Evolutionary conservation across 352 stramenopile species (phyloP), one percentile per base, ranked within the genome.

Genomic region (Pythium rhizo-oryzae): DNA sequence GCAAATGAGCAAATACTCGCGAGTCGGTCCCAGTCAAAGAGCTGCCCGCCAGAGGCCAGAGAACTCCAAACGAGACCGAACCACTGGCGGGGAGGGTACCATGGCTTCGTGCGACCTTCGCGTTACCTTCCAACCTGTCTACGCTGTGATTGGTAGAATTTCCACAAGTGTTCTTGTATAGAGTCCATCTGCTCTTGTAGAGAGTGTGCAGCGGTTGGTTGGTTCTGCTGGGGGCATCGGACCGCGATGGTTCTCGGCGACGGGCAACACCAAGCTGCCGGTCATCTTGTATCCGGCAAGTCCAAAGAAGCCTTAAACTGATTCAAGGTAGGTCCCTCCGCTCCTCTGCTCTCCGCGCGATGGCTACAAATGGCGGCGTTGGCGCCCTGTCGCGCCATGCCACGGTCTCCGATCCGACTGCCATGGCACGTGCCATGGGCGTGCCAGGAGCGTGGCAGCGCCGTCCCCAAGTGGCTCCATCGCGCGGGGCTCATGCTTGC

Each of bases 271-370:
- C 50, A 21, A 28, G 30, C 57, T 24, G 33, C 11, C 53, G 49
- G 44, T 77, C 81, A 93, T 94, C 88, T 96, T 96, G 88, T 94
- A 92, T 96, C 88, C 88, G 88, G 88, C 89, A 77, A 83, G 86
- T 77, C 84, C 59, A 78, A 89, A 91, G 75, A 87, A 85, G 83
- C 88, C 87, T 96, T 94, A 94, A 96, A 94, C 71, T 92, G 88
- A 96, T 96, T 94, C 88, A 96, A 96, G 88, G 87, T 94, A 72
- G 18, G 54, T 63, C 13, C 7, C 37, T 41, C 35, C 54, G 35
- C 25, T 21, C 46, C 11, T 43, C 39, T 28, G 1, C 25, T 33
- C 3, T 33, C 28, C 28, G 28, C 28, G 44, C 8, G 44, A 28
- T n/a, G 43, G 43, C 43, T 49, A 23, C 43, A 23, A 33, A 49